These are phyloP conservation scores for Neoboletus brunneissimus DNA, from an alignment of 768 basidiomycete species.

Conservation along the genomic window DNA sequence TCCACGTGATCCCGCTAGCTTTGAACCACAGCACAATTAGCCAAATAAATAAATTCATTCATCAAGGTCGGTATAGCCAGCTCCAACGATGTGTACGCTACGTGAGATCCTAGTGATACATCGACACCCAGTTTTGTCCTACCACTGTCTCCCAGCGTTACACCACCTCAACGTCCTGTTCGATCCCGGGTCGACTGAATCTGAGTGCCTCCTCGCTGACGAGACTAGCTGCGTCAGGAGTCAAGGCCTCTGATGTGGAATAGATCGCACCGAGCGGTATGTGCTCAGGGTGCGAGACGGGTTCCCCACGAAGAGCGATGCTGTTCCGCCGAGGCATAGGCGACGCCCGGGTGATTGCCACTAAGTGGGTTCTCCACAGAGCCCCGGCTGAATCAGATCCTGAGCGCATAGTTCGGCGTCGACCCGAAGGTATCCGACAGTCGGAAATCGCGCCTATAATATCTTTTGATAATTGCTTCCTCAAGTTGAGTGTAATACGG, in stretches of 20 bases:
- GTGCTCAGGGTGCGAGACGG: neutral
- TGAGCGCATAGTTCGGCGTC: neutral
- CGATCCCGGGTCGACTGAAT: neutral
- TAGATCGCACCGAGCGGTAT: conserved; percentile 1
- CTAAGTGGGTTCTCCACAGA: neutral
- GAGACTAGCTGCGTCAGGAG: neutral
- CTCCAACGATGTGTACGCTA: neutral
- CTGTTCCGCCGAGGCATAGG: neutral
- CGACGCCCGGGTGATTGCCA: neutral
- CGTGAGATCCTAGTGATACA: neutral
- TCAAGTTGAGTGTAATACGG: conserved; percentile 61
- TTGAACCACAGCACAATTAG: neutral
- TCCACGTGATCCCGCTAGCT: conserved; percentile 24
- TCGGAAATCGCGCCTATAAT: neutral
- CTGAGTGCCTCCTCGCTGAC: neutral
- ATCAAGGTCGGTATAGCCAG: neutral
- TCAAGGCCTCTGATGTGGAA: neutral
- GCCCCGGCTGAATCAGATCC: neutral
- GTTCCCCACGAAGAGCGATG: neutral
- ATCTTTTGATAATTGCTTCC: conserved; percentile 30
- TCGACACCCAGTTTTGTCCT: neutral
- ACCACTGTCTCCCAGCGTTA: neutral
- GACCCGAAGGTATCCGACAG: neutral
- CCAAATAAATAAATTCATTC: no score
- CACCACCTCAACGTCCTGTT: neutral